These are phyloP conservation scores for Arctostaphylos glauca DNA, from an alignment of 148 eudicot genomes.

Conservation along the genomic window DNA sequence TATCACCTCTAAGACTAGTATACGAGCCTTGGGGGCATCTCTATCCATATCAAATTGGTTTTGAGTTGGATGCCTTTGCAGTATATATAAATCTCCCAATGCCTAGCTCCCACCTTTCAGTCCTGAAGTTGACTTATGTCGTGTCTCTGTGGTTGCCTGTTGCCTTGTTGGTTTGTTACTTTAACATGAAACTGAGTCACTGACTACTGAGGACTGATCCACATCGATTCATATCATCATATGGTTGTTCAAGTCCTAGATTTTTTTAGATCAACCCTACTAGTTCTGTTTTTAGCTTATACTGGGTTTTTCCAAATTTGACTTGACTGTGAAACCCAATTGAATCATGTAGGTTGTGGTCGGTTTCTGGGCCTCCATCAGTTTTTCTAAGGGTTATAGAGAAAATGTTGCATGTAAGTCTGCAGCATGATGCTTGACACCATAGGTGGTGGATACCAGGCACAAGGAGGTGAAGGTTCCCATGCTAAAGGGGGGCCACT, in stretches of 20 bases:
- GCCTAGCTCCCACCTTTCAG: neutral
- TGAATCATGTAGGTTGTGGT: neutral
- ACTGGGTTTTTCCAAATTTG: neutral
- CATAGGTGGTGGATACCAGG: neutral
- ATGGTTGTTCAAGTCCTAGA: neutral
- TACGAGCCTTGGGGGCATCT: neutral
- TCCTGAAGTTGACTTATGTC: neutral
- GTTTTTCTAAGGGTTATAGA: neutral
- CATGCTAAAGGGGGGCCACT: neutral
- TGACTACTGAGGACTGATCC: too few species aligned
- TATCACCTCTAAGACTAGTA: neutral
- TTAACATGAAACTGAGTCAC: neutral
- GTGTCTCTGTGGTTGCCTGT: neutral
- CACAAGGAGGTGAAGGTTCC: constrained; percentile 1
- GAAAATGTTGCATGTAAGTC: constrained; percentile 1
- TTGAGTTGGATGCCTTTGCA: neutral
- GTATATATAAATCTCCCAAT: neutral
- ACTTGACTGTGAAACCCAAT: constrained; percentile 1
- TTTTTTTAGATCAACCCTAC: neutral
- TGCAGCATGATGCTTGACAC: neutral
- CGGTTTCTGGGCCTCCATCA: neutral
- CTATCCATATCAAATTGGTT: neutral
- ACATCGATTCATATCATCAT: neutral
- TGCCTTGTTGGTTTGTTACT: neutral
- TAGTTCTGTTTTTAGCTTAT: neutral